Conservation (phyloP, 345 rosid species). For the Acer yangbiense region DNA sequence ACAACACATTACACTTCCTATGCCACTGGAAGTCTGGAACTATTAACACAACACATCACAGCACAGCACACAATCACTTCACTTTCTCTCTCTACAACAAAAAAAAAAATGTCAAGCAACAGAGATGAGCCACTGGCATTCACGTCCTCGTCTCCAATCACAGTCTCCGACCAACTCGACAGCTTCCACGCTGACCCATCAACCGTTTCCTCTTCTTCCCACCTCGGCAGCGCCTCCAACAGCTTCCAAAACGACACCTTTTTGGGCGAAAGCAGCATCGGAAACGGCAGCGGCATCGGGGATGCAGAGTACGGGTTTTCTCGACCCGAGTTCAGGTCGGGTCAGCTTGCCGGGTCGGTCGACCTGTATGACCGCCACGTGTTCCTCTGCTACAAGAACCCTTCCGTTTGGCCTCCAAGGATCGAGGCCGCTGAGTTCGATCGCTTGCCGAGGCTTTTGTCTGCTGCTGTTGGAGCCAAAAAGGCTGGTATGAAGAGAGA, state of each 20-base stretch:
- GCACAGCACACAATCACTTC: too few relatives aligned
- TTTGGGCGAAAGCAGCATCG: slow-evolving; percentile 38
- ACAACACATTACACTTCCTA: too few relatives aligned
- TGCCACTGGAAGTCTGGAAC: too few relatives aligned
- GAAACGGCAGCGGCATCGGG: slow-evolving; percentile 20
- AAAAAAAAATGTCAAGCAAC: slow-evolving; percentile 50
- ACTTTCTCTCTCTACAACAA: not conserved
- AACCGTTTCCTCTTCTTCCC: slow-evolving; percentile 32
- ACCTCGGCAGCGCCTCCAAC: slow-evolving; percentile 65
- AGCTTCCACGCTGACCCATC: slow-evolving; percentile 50
- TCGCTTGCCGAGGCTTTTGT: slow-evolving; percentile 93
- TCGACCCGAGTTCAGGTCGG: slow-evolving; percentile 71
- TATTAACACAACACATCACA: too few relatives aligned
- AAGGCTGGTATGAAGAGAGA: slow-evolving; percentile 68
- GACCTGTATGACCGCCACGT: slow-evolving; percentile 86
- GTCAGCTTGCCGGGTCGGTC: slow-evolving; percentile 74
- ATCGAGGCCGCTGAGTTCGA: slow-evolving; percentile 99
- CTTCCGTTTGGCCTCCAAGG: slow-evolving; percentile 92
- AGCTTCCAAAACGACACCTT: slow-evolving; percentile 82
- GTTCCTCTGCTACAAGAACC: slow-evolving; percentile 92
- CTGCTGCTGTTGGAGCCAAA: slow-evolving; percentile 73
- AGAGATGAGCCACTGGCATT: slow-evolving; percentile 62
- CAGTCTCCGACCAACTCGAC: slow-evolving; percentile 67
- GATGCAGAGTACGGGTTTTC: slow-evolving; percentile 80
- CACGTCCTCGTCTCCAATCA: slow-evolving; percentile 66